Conservation (phyloP, 345 rosid genomes). For the Orychophragmus violaceus region DNA sequence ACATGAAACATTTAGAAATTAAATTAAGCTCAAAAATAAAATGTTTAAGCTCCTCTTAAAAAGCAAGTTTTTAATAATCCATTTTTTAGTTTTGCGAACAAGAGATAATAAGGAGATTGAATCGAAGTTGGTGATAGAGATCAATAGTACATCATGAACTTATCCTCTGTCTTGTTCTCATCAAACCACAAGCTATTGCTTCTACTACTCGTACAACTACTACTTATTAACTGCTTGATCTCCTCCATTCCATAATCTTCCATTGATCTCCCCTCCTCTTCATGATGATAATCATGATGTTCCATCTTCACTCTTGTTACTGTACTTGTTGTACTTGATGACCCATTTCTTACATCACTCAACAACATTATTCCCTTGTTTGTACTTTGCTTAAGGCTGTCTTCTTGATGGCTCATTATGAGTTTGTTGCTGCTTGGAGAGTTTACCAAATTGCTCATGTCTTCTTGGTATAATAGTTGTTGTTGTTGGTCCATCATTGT, state of each 20-base stretch:
- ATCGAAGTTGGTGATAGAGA: background rate
- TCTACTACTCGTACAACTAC: constrained; percentile 36
- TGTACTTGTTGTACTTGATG: constrained; percentile 60
- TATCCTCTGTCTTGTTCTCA: constrained; percentile 52
- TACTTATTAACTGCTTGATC: constrained; percentile 63
- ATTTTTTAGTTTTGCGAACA: background rate
- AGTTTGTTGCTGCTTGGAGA: constrained; percentile 17
- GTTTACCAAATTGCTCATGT: constrained; percentile 27
- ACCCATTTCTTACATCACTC: constrained; percentile 46
- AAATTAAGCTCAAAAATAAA: background rate
- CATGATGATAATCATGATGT: constrained; percentile 24
- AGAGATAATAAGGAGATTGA: background rate
- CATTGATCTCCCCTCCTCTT: constrained; percentile 26
- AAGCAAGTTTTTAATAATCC: background rate
- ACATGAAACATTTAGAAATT: background rate
- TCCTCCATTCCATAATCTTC: constrained; percentile 67
- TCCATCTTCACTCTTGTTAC: constrained; percentile 38
- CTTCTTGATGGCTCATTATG: constrained; percentile 32
- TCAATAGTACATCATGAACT: constrained; percentile 55
- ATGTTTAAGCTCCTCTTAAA: background rate
- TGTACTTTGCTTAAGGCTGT: constrained; percentile 34
- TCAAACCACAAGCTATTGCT: constrained; percentile 46
- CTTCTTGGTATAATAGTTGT: constrained; percentile 27
- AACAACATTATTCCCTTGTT: constrained; percentile 25
- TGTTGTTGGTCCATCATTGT: constrained; percentile 32